These are phyloP conservation scores for Camellia granthamiana DNA, from an alignment of 148 eudicot genomes.

Conservation along the genomic window DNA sequence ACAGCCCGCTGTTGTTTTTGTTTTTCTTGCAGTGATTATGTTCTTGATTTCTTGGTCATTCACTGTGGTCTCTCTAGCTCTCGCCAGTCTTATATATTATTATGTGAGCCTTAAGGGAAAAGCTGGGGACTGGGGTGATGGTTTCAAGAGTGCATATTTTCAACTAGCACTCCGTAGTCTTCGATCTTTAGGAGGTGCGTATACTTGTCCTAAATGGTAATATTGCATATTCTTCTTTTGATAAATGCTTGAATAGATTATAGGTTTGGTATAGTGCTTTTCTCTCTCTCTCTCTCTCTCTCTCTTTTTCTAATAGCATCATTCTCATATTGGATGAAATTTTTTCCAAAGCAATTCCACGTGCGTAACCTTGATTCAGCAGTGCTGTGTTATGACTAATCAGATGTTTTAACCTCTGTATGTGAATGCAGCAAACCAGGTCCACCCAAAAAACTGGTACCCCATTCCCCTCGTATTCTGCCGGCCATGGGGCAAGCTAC, in stretches of 20 bases:
- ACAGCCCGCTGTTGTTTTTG: constrained; percentile 10
- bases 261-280: constrained; percentile 1
- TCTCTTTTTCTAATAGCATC: neutral
- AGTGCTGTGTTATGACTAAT: neutral
- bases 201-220: neutral
- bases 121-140: constrained; percentile 99
- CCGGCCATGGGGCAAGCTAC: constrained; percentile 99
- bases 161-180: constrained; percentile 99
- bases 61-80: constrained; percentile 89
- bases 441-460: constrained; percentile 98
- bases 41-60: constrained; percentile 96
- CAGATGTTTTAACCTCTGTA: neutral
- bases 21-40: constrained; percentile 82
- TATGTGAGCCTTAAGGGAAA: constrained; percentile 95
- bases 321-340: neutral
- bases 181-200: constrained; percentile 91
- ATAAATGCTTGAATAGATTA: neutral
- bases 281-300: neutral
- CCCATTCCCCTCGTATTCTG: constrained; percentile 97
- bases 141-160: constrained; percentile 99
- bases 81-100: constrained; percentile 92
- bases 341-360: neutral
- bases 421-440: constrained; percentile 73
- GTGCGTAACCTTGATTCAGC: neutral
- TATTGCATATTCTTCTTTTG: neutral